Conservation (phyloP, 208 protist species). For the Crithidia acanthocephali region DNA sequence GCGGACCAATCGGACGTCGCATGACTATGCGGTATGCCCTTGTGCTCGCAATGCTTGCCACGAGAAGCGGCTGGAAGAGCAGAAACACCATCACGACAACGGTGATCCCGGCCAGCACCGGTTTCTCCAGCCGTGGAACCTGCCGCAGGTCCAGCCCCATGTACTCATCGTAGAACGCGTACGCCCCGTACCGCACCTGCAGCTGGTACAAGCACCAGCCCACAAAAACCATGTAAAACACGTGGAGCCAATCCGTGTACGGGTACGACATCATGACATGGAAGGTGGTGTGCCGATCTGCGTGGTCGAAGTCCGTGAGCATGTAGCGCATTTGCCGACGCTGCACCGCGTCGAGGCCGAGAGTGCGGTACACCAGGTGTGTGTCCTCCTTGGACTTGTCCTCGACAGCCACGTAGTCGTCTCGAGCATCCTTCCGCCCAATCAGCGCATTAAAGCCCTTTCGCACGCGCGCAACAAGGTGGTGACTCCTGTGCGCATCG, state of each 20-base stretch:
- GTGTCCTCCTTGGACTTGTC: slow-evolving; percentile 57
- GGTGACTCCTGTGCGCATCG: slow-evolving; percentile 39
- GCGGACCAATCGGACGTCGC: slow-evolving; percentile 82
- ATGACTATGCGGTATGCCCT: slow-evolving; percentile 83
- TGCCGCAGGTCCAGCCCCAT: slow-evolving; percentile 85
- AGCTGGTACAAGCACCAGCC: slow-evolving; percentile 75
- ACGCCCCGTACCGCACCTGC: slow-evolving; percentile 65
- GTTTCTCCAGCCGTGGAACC: slow-evolving; percentile 76
- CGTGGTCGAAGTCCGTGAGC: slow-evolving; percentile 87
- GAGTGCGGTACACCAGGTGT: slow-evolving; percentile 60
- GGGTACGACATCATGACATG: slow-evolving; percentile 94
- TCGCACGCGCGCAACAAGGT: slow-evolving; percentile 36
- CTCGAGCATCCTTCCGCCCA: slow-evolving; percentile 38
- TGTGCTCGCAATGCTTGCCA: slow-evolving; percentile 85
- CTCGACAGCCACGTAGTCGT: slow-evolving; percentile 55
- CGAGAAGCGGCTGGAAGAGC: slow-evolving; percentile 78
- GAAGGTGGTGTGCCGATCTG: slow-evolving; percentile 75
- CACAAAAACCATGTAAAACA: slow-evolving; percentile 80
- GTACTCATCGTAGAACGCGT: slow-evolving; percentile 91
- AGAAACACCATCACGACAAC: slow-evolving; percentile 77
- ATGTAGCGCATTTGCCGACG: slow-evolving; percentile 86
- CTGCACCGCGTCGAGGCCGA: slow-evolving; percentile 82
- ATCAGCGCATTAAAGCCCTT: slow-evolving; percentile 47
- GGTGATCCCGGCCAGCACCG: slow-evolving; percentile 66
- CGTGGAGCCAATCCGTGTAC: slow-evolving; percentile 88